These are phyloP conservation scores for Coriolopsis trogii DNA, from an alignment of 1,284 basidiomycete genomes.

Conservation along the genomic window DNA sequence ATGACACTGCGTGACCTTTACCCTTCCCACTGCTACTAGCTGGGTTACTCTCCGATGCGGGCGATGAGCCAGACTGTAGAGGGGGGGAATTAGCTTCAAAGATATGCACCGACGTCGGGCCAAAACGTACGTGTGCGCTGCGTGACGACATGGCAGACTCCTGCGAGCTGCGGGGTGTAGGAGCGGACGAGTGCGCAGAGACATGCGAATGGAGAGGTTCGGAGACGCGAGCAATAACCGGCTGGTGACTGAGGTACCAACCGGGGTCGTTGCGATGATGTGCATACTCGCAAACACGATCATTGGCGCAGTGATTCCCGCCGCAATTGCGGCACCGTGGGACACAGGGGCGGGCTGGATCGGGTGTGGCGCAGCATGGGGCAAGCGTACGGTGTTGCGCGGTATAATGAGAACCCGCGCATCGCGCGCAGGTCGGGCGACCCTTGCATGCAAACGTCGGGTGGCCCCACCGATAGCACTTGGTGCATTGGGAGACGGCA, in stretches of 20 bases:
- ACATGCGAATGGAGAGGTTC: background rate
- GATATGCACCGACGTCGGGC: background rate
- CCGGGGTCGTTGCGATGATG: background rate
- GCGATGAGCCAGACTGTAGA: background rate
- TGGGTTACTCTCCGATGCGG: no score
- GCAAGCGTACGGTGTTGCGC: no score
- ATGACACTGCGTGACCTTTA: background rate
- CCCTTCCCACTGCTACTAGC: background rate
- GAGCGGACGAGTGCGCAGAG: background rate
- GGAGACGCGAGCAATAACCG: background rate
- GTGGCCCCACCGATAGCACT: no score
- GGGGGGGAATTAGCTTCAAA: constrained; percentile 4
- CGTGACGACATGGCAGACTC: background rate
- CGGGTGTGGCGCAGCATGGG: no score
- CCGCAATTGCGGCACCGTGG: constrained; percentile 5
- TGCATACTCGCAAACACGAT: background rate
- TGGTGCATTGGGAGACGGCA: no score
- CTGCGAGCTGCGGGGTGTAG: background rate
- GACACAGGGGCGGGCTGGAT: no score
- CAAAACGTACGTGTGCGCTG: constrained; percentile 7
- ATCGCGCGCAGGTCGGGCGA: no score
- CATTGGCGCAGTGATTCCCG: constrained; percentile 2
- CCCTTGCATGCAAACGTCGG: no score
- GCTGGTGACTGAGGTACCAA: background rate
- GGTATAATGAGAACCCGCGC: no score